Base-by-base conservation (phyloP, 2,329 filamentous ascomycete genomes). In the Periconia sp. region DNA sequence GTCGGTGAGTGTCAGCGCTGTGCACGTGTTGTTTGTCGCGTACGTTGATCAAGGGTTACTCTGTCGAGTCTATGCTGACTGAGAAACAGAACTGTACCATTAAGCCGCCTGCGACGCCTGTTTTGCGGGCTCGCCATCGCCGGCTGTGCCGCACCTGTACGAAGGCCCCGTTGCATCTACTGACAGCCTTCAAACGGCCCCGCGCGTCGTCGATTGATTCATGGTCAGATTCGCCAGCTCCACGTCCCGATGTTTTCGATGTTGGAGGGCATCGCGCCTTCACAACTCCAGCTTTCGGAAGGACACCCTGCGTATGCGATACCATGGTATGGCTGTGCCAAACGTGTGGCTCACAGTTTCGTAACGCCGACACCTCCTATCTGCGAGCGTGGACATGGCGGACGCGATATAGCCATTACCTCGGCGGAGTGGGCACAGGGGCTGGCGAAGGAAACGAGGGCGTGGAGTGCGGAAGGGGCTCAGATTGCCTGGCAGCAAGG, bases 361-460 rank as follows among this genome's bases (percentile, higher is more conserved):
- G 84, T 20, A 78, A 77, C 33, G 76, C 76, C 13, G 85, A 87
- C 59, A 82, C 79, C 6, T 83, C 79, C 14, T 87, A 88, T 65
- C 72, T 79, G 42, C 79, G 82, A 3, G 90, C 92, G 50, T 97
- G 92, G 92, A 89, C 85, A 57, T 97, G 92, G 92, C 87, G 92
- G 47, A 90, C 85, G 41, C 85, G 91, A 20, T 97, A 96, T 71
- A 88, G 87, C 37, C 81, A 81, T 15, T 89, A 91, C 60, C 86
- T 91, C 0, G 88, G 92, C 18, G 90, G 91, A 2, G 80, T 95
- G 0, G 91, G 92, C 20, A 92, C 90, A 0, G 92, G 92, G 6
- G 91, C 96, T 30, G 91, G 92, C 42, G 91, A 96, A 63, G 92
- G 91, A 31, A 87, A 92, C 65, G 88, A 93, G 63, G 92, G 92